Percentiles rank a stretch among this genome's conserved stretches.
These are phyloP conservation scores for Russula virescens DNA, from an alignment of 768 basidiomycete genomes.

Conservation along the genomic window DNA sequence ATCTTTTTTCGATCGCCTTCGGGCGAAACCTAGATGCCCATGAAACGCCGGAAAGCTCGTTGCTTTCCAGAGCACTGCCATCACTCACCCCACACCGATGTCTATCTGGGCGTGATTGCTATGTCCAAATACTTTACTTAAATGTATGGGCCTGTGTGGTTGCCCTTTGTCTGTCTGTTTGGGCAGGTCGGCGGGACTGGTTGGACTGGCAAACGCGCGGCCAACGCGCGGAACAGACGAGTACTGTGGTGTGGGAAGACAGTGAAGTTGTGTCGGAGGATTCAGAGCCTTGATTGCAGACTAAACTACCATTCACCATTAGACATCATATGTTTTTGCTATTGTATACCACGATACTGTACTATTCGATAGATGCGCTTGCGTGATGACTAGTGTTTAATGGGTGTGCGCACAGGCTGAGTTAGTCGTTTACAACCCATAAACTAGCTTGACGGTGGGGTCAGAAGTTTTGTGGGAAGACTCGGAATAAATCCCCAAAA, in stretches of 20 bases:
- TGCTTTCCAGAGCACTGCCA: background rate
- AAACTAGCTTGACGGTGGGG: no score
- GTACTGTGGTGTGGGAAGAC: no score
- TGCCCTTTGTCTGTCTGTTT: slow-evolving; percentile 25
- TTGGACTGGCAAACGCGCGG: slow-evolving; percentile 5
- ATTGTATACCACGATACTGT: background rate
- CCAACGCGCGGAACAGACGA: background rate
- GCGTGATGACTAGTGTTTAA: no score
- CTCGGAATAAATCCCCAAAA: no score
- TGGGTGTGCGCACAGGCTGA: no score
- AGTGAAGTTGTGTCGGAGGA: slow-evolving; percentile 8
- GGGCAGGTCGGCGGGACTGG: slow-evolving; percentile 27
- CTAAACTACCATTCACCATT: no score
- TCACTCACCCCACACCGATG: slow-evolving; percentile 18
- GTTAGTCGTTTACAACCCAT: no score
- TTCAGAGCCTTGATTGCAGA: background rate
- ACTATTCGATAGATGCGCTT: no score
- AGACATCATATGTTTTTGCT: background rate
- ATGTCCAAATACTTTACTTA: slow-evolving; percentile 25
- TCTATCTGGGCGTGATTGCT: slow-evolving; percentile 27
- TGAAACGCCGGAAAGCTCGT: slow-evolving; percentile 28
- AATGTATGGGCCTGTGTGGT: slow-evolving; percentile 26
- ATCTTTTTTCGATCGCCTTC: slow-evolving; percentile 79
- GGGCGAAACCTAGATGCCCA: slow-evolving; percentile 79
- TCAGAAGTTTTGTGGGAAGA: no score